Evolutionary conservation across 2,329 filamentous ascomycete species (phyloP).

Genomic region (Basipetospora sp.): DNA sequence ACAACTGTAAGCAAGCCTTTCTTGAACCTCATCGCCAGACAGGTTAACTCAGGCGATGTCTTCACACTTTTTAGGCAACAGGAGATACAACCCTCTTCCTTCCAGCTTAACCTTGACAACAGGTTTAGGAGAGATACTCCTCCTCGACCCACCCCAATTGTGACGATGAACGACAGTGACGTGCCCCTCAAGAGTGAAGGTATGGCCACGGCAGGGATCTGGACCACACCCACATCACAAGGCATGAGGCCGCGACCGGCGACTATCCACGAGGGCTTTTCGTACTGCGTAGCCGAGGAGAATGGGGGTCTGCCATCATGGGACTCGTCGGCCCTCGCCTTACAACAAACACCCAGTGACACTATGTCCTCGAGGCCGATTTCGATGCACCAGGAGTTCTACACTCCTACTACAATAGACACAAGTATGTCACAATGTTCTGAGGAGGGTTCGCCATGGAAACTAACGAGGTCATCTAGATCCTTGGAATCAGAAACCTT

Average conservation of each 20-base stretch:
- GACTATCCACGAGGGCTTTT: constrained; percentile 47
- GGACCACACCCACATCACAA: constrained; percentile 41
- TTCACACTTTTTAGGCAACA: constrained; percentile 11
- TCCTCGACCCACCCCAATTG: constrained; percentile 27
- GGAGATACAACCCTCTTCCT: constrained; percentile 19
- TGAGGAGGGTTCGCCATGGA: no score
- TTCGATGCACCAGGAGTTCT: constrained; percentile 41
- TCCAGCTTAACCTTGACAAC: constrained; percentile 21
- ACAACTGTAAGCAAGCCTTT: constrained; percentile 36
- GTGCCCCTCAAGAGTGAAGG: constrained; percentile 33
- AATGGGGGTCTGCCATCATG: constrained; percentile 38
- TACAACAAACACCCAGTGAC: constrained; percentile 36
- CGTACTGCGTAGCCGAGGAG: constrained; percentile 41
- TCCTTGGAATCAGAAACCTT: constrained; percentile 38
- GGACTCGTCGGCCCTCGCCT: constrained; percentile 39
- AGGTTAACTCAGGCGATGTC: constrained; percentile 14
- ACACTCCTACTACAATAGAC: constrained; percentile 33
- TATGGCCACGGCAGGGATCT: constrained; percentile 31
- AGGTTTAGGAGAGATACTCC: constrained; percentile 31
- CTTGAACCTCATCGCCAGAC: no score
- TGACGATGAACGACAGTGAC: constrained; percentile 37
- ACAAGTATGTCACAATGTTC: constrained; percentile 26
- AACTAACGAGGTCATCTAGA: constrained; percentile 11
- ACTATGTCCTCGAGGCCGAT: constrained; percentile 37
- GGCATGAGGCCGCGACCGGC: constrained; percentile 37